These are phyloP conservation scores for Schrenkiella parvula DNA, from an alignment of 345 rosid species.

Conservation along the genomic window DNA sequence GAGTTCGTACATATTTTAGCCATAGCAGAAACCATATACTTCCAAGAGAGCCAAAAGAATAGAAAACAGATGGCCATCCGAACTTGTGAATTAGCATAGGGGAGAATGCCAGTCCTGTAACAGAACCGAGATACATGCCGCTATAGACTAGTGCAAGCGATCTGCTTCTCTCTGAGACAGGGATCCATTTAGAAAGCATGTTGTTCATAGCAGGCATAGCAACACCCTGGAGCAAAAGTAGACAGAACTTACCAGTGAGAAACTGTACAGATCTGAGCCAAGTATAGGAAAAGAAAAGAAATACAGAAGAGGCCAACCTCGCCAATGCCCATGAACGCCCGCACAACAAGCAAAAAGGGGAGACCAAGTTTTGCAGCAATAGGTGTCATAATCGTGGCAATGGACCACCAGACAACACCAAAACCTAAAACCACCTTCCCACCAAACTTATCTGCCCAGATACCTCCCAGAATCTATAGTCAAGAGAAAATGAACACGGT, in stretches of 20 bases:
- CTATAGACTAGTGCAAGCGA: constrained; percentile 92
- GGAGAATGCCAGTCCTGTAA: constrained; percentile 80
- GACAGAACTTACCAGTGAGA: constrained; percentile 29
- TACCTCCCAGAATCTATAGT: constrained; percentile 83
- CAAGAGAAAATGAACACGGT: constrained; percentile 23
- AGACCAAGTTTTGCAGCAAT: constrained; percentile 89
- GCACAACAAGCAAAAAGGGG: constrained; percentile 79
- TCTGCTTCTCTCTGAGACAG: constrained; percentile 98
- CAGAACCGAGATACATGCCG: constrained; percentile 99
- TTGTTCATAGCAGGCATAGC: constrained; percentile 99
- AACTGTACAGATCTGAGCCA: background rate
- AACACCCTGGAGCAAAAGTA: constrained; percentile 67
- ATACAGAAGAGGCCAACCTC: constrained; percentile 54
- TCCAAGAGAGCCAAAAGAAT: constrained; percentile 91
- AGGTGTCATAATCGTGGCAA: constrained; percentile 92
- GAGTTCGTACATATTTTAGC: constrained; percentile 55
- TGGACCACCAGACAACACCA: constrained; percentile 98
- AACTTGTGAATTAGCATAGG: constrained; percentile 77
- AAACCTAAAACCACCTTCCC: constrained; percentile 89
- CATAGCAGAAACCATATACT: constrained; percentile 84
- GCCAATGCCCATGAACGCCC: constrained; percentile 97
- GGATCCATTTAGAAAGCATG: constrained; percentile 94
- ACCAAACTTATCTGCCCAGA: constrained; percentile 96
- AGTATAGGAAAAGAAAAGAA: background rate
- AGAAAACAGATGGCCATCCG: constrained; percentile 98